Evolutionary conservation across 768 basidiomycete genomes (phyloP), one percentile per base, ranked within the genome.

Genomic region (Termitomyces eurrhizus): DNA sequence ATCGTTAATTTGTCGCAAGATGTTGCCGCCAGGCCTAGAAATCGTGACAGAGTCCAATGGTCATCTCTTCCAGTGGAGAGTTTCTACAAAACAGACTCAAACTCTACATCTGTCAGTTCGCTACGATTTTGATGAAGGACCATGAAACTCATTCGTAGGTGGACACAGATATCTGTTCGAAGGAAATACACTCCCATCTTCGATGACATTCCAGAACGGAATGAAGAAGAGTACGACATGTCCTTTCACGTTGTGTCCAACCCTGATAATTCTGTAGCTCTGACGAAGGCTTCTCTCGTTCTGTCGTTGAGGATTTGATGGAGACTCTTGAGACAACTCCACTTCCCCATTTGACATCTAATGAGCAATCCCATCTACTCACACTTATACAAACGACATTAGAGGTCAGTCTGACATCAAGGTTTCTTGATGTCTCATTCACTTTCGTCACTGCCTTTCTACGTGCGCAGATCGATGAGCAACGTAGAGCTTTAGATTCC

Each of bases 301-400:
- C 77, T 1, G 71, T 88, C 2, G 85, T 93, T 21, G 71, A 76
- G 24, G 76, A 81, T 2, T 77, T 97, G 6, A 76, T 95, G 33
- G 78, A 85, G 8, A 78, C 76, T 14, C 73, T 97, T 21, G 88
- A 93, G 69, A 74, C 76, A 9, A 69, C 77, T 11, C 83, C 87
- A 4, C 72, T 92, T 29, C 85, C 91, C 0, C 86, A 89, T 61
- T 76, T 98, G 16, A 87, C 88, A 1, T 77, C 80, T 3, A 88
- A 89, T 66, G 95, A 98, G 69, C 87, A 91, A 56, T 88, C 90
- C 0, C 89, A 94, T 65, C 78, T 98, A 8, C 77, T 89, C 6
- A 89, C 92, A 3, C 80, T 98, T 8, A 88, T 95, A 55, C 90
- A 95, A 72, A 89, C 94, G 7, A 89, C 93, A 0, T 73, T 94